Conservation (phyloP, 805 yeast genomes). For the Scheffersomyces spartinae region DNA sequence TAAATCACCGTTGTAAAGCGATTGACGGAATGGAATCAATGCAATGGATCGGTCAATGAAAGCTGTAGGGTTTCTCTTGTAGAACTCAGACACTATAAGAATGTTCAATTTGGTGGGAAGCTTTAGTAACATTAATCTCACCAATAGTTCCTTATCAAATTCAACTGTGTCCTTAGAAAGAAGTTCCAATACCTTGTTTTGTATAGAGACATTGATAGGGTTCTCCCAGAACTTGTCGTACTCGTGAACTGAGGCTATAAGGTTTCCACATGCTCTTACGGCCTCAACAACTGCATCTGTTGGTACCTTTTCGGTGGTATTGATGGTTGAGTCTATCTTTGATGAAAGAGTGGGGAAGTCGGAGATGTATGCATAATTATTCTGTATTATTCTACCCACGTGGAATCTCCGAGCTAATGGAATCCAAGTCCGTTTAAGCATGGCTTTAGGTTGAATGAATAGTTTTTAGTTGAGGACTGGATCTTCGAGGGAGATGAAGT, state of each 20-base stretch:
- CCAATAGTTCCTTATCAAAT: conserved; percentile 15
- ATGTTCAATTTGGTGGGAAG: conserved; percentile 20
- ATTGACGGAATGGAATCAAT: conserved; percentile 51
- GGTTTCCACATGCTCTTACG: conserved; percentile 12
- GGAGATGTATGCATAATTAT: too few species aligned
- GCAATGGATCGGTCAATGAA: conserved; percentile 29
- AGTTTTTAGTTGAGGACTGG: too few species aligned
- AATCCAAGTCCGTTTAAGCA: too few species aligned
- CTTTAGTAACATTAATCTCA: conserved; percentile 17
- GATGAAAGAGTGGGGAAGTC: too few species aligned
- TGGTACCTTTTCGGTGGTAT: conserved; percentile 4
- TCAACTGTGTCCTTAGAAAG: conserved; percentile 2
- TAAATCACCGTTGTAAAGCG: conserved; percentile 49
- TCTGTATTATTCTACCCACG: too few species aligned
- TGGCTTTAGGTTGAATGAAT: too few species aligned
- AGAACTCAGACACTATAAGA: too few species aligned
- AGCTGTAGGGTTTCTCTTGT: conserved; percentile 12
- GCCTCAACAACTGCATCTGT: conserved; percentile 10
- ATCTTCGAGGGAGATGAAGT: too few species aligned
- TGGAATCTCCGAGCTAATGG: too few species aligned
- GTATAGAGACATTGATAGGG: conserved; percentile 11
- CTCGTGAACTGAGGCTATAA: conserved; percentile 9
- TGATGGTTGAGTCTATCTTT: not conserved
- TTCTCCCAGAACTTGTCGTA: conserved; percentile 14
- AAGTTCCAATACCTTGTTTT: conserved; percentile 8